Conservation (phyloP, 2,329 filamentous ascomycete genomes). For the Claviceps pusilla region DNA sequence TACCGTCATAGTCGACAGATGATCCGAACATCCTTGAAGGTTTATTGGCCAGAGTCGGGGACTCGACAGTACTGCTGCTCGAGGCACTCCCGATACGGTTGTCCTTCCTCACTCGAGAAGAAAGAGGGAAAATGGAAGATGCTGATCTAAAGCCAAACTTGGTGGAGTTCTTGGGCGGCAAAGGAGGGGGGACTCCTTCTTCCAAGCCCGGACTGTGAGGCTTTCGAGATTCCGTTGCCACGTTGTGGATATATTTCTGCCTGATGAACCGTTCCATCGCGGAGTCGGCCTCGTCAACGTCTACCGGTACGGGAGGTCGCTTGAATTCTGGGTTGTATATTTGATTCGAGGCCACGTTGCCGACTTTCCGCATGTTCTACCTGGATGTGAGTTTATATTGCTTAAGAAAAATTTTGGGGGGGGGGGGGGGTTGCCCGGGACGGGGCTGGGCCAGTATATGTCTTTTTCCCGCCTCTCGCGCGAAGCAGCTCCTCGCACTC, state of each 20-base stretch:
- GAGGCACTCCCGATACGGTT: conserved; percentile 18
- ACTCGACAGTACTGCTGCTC: conserved; percentile 10
- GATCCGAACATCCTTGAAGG: conserved; percentile 55
- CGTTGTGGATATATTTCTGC: conserved; percentile 69
- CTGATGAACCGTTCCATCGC: conserved; percentile 93
- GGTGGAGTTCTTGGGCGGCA: conserved; percentile 51
- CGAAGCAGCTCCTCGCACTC: conserved; percentile 17
- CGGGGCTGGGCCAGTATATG: too few relatives aligned
- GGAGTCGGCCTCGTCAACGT: conserved; percentile 81
- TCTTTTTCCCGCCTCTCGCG: background rate
- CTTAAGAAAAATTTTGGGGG: too few relatives aligned
- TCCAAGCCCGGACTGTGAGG: conserved; percentile 36
- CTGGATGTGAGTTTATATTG: background rate
- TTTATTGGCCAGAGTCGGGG: conserved; percentile 40
- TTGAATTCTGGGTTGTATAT: conserved; percentile 77
- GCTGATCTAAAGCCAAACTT: conserved; percentile 42
- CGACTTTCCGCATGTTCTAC: conserved; percentile 86
- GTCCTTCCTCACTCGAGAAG: conserved; percentile 45
- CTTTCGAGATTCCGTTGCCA: conserved; percentile 21
- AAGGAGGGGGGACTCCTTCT: conserved; percentile 42
- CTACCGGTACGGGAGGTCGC: conserved; percentile 71
- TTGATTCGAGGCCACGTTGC: conserved; percentile 75
- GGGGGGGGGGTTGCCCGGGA: too few relatives aligned
- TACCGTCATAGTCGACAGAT: conserved; percentile 39
- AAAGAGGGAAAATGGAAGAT: conserved; percentile 54